phyloP scores from a whole-genome alignment of 1,284 basidiomycete species.

The Rhodofomes roseus region DNA sequence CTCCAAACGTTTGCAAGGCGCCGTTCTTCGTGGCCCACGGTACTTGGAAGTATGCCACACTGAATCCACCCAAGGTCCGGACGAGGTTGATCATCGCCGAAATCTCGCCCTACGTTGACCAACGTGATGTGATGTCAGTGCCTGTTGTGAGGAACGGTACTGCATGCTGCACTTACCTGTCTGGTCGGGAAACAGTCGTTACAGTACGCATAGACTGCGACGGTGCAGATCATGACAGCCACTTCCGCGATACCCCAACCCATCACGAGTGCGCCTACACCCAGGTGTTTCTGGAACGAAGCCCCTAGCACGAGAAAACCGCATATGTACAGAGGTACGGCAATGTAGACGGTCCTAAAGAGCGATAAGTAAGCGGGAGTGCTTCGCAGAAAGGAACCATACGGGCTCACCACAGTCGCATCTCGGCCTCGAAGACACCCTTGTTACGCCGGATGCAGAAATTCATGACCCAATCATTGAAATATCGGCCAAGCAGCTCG shows the following conservation, averaged over 20 bases:
- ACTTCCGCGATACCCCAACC: conserved; percentile 66
- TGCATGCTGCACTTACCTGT: conserved; percentile 29
- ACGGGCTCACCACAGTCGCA: conserved; percentile 54
- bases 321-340: conserved; percentile 56
- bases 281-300: conserved; percentile 53
- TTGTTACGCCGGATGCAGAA: conserved; percentile 52
- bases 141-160: not conserved
- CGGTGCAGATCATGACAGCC: conserved; percentile 62
- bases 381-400: not conserved
- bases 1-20: conserved; percentile 54
- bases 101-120: conserved; percentile 43
- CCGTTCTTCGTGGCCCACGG: conserved; percentile 54
- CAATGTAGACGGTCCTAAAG: conserved; percentile 60
- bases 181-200: conserved; percentile 48
- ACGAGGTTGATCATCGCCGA: conserved; percentile 57
- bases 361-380: not conserved
- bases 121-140: too few relatives aligned
- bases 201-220: conserved; percentile 55
- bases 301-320: conserved; percentile 63
- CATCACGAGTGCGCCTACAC: conserved; percentile 52
- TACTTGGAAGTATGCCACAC: conserved; percentile 62
- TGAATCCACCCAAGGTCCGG: conserved; percentile 57
- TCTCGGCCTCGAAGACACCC: conserved; percentile 72
- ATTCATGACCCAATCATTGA: conserved; percentile 67
- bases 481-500: conserved; percentile 61